Base-by-base conservation (phyloP, 2,329 filamentous ascomycete species). In the Hymenoscyphus repandus region DNA sequence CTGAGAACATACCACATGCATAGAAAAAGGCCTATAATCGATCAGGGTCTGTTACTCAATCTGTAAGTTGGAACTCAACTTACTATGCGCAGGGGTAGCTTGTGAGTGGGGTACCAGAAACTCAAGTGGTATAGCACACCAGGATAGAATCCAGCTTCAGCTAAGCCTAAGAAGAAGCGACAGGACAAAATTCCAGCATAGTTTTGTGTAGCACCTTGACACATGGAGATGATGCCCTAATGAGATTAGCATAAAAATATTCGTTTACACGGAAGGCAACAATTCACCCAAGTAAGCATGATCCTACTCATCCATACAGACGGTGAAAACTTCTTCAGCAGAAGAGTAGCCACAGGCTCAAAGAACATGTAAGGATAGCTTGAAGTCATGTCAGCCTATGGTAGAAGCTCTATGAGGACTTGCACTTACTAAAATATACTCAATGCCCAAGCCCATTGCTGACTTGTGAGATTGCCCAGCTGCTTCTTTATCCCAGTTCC, bases 1-100 rank as follows among this genome's bases (percentile, higher is more conserved):
- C 82, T 18, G 87, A 86, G 52, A 91, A 85, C 62, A 85, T 86
- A 20, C 79, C 83, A 0, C 85, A 86, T 0, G 86, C 86, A 59
- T 90, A 91, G 70, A 89, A 89, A 51, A 89, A 40, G 15, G 37
- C 37, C 15, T 70, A 72, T 3, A 68, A 54, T 1, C 65, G 64
- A 1, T 66, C 54, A 1, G 69, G 68, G 32, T 67, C 70, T 45
- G 70, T 69, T 1, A 67, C 67, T 1, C 68, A 64, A 47, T 67
- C 67, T 30, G 68, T 67, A 17, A 40, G 15, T 40, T 7, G 7
- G 15, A 11, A 15, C 7, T 6, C 9, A 18, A 40, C 37, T 70
- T 33, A 84, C 85, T 1, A 89, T 72, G 2, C 86, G 79, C 7
- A 85, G 74, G 5, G 85, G 85, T 2, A 89, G 75, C 64, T 89